Base-by-base conservation (phyloP, 768 basidiomycete species). In the Kwoniella botswanensis region DNA sequence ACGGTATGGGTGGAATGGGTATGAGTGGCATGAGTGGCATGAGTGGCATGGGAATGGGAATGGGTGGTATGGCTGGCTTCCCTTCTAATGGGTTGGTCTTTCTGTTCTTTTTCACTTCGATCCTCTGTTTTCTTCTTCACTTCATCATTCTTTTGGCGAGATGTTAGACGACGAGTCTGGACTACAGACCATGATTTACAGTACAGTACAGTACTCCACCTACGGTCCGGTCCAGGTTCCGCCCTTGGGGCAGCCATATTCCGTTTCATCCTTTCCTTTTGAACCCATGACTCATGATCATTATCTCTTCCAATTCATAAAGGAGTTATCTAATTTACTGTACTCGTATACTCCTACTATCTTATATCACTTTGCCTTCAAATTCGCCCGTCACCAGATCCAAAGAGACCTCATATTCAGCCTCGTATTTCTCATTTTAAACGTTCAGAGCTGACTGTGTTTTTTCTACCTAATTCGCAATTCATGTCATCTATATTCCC, bases 21-120 rank as follows among this genome's bases (percentile, higher is more conserved):
- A 63, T 61, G 63, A 15, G 35, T 9, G 72, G 67, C n/a, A 68
- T 73, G n/a, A n/a, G n/a, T n/a, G n/a, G n/a, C 63, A 26, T 26
- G 35, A 35, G 35, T 35, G 35, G 35, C 35, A 35, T 35, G 35
- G 35, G 35, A 13, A 67, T 65, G 68, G 74, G 64, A n/a, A 64
- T 50, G 35, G 67, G 71, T 29, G 50, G 50, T 4, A 59, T 70
- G 65, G 18, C 57, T n/a, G 67, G 67, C 29, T 68, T 68, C 21
- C 58, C 35, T 35, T 35, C 35, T 13, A 54, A 59, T 42, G 67
- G 67, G 67, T 68, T 68, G 59, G 67, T 68, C n/a, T 61, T 42
- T n/a, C 21, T 50, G n/a, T 43, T 52, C 29, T 41, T 41, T 41
- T 67, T 11, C 13, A 11, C 17, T 26, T 57, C 22, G 4, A 41